Evolutionary conservation across 805 yeast species (phyloP), one percentile per base, ranked within the genome.

Genomic region (Myxozyma vanderwaltii): DNA sequence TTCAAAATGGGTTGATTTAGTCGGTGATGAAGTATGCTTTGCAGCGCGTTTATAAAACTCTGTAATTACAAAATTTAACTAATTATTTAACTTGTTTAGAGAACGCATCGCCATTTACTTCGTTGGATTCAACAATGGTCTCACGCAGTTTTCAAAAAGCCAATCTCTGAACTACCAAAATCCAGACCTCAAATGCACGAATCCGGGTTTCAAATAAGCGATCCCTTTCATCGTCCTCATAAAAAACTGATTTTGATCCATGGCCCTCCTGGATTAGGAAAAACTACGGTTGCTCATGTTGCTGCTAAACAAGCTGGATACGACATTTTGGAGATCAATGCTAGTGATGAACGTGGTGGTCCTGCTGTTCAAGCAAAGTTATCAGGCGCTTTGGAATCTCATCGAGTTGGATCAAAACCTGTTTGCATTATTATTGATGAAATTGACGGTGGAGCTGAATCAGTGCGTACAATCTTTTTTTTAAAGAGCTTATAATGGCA

Each of bases 231-330:
- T 29, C 75, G 91, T 56, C 91, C 91, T 0, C 75, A 72, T 15
- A 79, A 80, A 53, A 86, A 83, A 63, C 78, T 94, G 0, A 70
- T 94, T 21, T 75, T 94, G 41, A 80, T 94, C 10, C 90, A 86
- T 70, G 99, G 99, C 0, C 94, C 96, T 0, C 91, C 96, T 0
- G 99, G 99, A 1, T 79, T 87, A 17, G 99, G 99, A 8, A 92
- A 92, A 70, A 91, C 98, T 0, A 82, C 94, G 0, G 85, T 91
- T 1, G 89, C 92, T 0, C 97, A 91, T 69, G 82, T 90, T 1
- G 80, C 91, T 38, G 94, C 96, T 2, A 79, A 78, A 47, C 96
- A 89, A 64, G 81, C 88, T 40, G 96, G 96, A 0, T 92, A 88
- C 70, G 83, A 84, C 47, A 81, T 88, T 0, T 80, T 87, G 65